Evolutionary conservation across 2,329 filamentous ascomycete species (phyloP), one percentile per base, ranked within the genome.

Genomic region (Coniochaeta sp.): DNA sequence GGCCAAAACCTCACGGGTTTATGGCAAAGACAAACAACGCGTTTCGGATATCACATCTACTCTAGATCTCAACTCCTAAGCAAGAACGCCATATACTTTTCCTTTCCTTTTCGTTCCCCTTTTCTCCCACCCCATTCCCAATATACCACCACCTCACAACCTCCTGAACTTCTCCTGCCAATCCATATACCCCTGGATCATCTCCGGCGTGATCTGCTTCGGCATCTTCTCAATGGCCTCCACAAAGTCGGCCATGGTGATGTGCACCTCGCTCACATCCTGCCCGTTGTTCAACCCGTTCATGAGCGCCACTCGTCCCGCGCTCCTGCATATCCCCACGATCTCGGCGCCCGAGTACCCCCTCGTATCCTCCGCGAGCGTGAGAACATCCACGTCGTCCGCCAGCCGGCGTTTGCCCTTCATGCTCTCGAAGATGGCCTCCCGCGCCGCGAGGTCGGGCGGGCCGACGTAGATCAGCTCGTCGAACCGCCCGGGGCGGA

Each of bases 271-370:
- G n/a, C 56, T 60, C 14, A 48, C 57, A 0, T 56, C 64, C 2
- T 51, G 56, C 16, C 45, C 46, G 27, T 27, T 46, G 45, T 49
- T 9, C 57, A 59, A 13, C 8, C 58, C 62, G 35, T 64, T 55
- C 51, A 71, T 70, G 51, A 71, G 65, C 12, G 74, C 77, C 5
- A 70, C 67, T 49, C 71, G 63, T 4, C 71, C 72, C 0, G 73
- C 74, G 50, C 67, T 65, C 30, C 71, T 68, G 58, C 77, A 80
- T 3, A 81, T 74, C 4, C 72, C 72, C 52, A 75, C 71, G 54
- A 96, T 81, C 68, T 96, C 92, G 0, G 91, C 91, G 2, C 91
- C 91, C 1, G 90, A 94, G 65, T 88, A 89, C 0, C 90, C 90
- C 7, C 91, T 85, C 0, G 87, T 87, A 46, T 72, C 67, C 14